Evolutionary conservation across 129 eudicot species (phyloP).

Genomic region (Saposhnikovia divaricata): DNA sequence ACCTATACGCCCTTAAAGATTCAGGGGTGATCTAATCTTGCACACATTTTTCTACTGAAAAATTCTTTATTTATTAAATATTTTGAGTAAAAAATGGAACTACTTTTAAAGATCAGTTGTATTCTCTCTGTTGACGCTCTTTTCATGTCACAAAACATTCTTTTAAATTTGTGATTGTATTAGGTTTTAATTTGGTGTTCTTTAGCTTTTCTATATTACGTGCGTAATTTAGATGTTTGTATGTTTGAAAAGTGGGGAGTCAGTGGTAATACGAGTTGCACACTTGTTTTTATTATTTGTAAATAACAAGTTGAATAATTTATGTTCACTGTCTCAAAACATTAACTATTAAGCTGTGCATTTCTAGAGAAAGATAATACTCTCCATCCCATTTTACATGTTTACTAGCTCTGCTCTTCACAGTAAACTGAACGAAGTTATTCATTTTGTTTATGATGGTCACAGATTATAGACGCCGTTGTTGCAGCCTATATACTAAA

Average conservation of each 20-base stretch:
- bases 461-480: conserved; percentile 72
- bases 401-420: no score
- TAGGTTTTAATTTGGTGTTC: not conserved
- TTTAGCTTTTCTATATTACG: not conserved
- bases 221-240: not conserved
- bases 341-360: not conserved
- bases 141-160: not conserved
- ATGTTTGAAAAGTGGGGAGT: not conserved
- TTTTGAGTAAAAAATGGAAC: not conserved
- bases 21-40: not conserved
- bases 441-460: not conserved
- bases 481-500: no score
- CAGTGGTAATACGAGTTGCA: not conserved
- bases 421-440: not conserved
- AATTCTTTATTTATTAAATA: not conserved
- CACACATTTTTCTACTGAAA: not conserved
- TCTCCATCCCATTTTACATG: no score
- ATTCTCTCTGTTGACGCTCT: not conserved
- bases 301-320: not conserved
- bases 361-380: conserved; percentile 1
- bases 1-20: not conserved
- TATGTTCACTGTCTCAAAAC: not conserved
- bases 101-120: not conserved
- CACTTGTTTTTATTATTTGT: not conserved
- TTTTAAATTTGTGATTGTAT: not conserved